Conservation (phyloP, 495 filamentous ascomycete species). For the Talaromyces borbonicus region DNA sequence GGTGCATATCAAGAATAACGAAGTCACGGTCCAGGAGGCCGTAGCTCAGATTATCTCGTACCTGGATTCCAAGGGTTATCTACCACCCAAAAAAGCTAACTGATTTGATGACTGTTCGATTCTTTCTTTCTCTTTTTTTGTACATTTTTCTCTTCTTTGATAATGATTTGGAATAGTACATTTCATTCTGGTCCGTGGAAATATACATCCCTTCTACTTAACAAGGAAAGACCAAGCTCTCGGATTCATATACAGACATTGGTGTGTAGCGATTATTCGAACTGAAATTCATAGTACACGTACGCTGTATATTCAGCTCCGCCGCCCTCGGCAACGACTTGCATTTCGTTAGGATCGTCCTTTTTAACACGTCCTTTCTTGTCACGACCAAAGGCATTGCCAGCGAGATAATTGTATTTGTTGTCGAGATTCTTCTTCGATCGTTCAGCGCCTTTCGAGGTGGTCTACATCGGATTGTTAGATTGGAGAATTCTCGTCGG, state of each 20-base stretch:
- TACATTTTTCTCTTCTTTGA: neutral
- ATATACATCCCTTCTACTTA: neutral
- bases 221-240: neutral
- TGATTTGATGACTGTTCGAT: neutral
- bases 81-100: constrained; percentile 38
- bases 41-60: constrained; percentile 75
- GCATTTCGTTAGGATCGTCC: constrained; percentile 83
- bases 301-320: constrained; percentile 86
- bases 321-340: constrained; percentile 53
- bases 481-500: too few species aligned
- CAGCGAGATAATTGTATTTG: constrained; percentile 83
- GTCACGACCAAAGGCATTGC: constrained; percentile 88
- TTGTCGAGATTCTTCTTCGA: constrained; percentile 72
- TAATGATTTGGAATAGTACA: neutral
- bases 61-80: constrained; percentile 53
- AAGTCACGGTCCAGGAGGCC: constrained; percentile 73
- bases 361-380: constrained; percentile 85
- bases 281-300: constrained; percentile 93
- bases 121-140: neutral
- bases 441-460: constrained; percentile 69
- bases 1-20: constrained; percentile 69
- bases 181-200: neutral
- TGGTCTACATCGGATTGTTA: constrained; percentile 53
- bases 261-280: constrained; percentile 33
- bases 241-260: constrained; percentile 1